Evolutionary conservation across 805 yeast species (phyloP), one percentile per base, ranked within the genome.

Genomic region (Candida hispaniensis): DNA sequence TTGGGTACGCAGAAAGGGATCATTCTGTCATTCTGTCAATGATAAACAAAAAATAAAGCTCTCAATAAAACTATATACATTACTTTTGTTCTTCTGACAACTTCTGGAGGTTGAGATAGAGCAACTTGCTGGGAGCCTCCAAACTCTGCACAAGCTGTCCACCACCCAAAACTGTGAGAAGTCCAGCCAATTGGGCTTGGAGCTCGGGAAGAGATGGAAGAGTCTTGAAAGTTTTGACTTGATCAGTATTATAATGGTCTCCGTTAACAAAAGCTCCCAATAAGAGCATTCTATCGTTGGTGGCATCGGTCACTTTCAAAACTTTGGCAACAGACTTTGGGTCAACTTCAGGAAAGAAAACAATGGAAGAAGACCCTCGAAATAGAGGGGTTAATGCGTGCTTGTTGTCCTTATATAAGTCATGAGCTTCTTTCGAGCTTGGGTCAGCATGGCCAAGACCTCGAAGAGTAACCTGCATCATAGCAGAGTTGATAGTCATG

Each of bases 261-360:
- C 66, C 64, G 43, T 83, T 93, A 19, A 88, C 65, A 48, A 74
- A 73, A 18, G 94, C 97, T 24, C 96, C 98, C 42, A 88, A 67
- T 26, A 91, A 59, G 40, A 86, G 71, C 45, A 91, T 61, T 52
- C 73, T 73, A 48, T 83, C 94, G 48, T 72, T 73, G 25, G 77
- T 69, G 25, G 64, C 54, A 45, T 73, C 75, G 30, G 85, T 52
- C 17, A 73, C 53, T 48, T 71, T 76, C 47, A 81, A 57, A 4
- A 81, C 71, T 36, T 64, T 62, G 17, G 70, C 69, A 7, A 86
- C 80, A 13, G 62, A 60, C 10, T 59, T 47, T n/a, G 96, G 95
- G 44, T 83, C 77, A 20, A 79, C 63, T 41, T 67, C 71, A 26
- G 71, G 71, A 41, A 83, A 67, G 13, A 79, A 55, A 39, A 88